A percentile compares a stretch with the other conserved stretches of the same genome.
Conservation (phyloP, 1,284 basidiomycete species). For the Inonotus hispidus region DNA sequence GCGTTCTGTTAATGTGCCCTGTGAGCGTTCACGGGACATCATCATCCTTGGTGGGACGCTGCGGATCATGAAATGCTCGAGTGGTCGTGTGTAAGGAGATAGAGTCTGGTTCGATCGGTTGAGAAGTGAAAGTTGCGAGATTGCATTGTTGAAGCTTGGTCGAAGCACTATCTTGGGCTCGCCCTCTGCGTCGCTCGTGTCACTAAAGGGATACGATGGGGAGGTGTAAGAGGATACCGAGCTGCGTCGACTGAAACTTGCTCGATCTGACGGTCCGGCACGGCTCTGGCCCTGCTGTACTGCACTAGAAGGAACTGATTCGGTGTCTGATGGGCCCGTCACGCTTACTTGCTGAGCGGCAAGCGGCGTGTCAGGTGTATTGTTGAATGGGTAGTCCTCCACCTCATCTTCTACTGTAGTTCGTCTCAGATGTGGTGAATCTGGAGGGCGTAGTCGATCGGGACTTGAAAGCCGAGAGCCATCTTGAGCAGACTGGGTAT, state of each 20-base stretch:
- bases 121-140: slow-evolving; percentile 81
- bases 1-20: slow-evolving; percentile 30
- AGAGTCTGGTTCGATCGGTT: slow-evolving; percentile 86
- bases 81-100: slow-evolving; percentile 82
- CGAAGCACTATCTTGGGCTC: slow-evolving; percentile 65
- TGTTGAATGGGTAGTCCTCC: slow-evolving; percentile 13
- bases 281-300: slow-evolving; percentile 23
- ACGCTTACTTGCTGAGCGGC: slow-evolving; percentile 7
- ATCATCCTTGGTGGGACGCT: slow-evolving; percentile 62
- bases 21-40: slow-evolving; percentile 21
- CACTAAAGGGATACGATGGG: slow-evolving; percentile 21
- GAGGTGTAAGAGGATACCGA: slow-evolving; percentile 35
- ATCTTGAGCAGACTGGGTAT: slow-evolving; percentile 5
- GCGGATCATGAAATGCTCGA: slow-evolving; percentile 86
- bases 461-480: not conserved
- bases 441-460: not conserved
- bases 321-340: slow-evolving; percentile 24
- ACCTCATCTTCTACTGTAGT: slow-evolving; percentile 9
- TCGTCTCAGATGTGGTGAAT: not conserved
- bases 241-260: slow-evolving; percentile 33
- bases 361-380: not conserved
- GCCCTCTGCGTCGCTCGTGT: slow-evolving; percentile 20
- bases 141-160: slow-evolving; percentile 61
- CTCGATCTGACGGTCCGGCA: slow-evolving; percentile 24
- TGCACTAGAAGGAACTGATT: slow-evolving; percentile 27